Evolutionary conservation across 768 basidiomycete species (phyloP), one percentile per base, ranked within the genome.

Genomic region (Multifurca ochricompacta): DNA sequence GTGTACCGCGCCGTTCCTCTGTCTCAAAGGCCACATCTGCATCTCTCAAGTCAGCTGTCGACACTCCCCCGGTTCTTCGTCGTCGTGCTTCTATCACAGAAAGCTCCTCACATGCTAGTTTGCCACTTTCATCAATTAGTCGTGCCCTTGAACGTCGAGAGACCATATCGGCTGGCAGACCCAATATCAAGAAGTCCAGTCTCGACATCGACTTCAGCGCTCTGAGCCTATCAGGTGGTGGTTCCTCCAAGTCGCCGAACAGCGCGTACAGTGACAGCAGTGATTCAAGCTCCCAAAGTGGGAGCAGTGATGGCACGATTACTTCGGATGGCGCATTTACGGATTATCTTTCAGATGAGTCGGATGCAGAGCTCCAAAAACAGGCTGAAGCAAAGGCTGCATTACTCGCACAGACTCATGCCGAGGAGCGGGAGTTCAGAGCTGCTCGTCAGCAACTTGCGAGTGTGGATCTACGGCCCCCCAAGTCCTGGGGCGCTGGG

Each of bases 321-420:
- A 89, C 84, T 4, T 90, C 88, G 8, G 89, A 91, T 61, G 89
- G 88, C 11, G 87, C 81, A 14, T 92, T 92, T 64, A 92, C 90
- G 11, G 90, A 92, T 66, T 92, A 92, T 66, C 70, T 91, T 28
- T 91, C 88, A n/a, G 89, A 91, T 65, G 89, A 92, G 69, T 91
- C 88, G n/a, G 89, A 92, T 64, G 87, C 82, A 25, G 89, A 92
- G 66, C 68, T 92, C 51, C 89, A 92, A 69, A 75, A 87, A 55
- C 88, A 91, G 68, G 89, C 89, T 4, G 90, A 91, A 64, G 81
- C 80, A 19, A 81, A 79, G 58, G 89, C 89, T 4, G 86, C 83
- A 5, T 67, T 87, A 39, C 69, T 87, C 14, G 88, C 86, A n/a
- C 85, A 89, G 70, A 86, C 78, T 56, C 82, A 85, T 62, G 78